phyloP scores from a whole-genome alignment of 2,329 filamentous ascomycete genomes.

The Botryotinia narcissicola region DNA sequence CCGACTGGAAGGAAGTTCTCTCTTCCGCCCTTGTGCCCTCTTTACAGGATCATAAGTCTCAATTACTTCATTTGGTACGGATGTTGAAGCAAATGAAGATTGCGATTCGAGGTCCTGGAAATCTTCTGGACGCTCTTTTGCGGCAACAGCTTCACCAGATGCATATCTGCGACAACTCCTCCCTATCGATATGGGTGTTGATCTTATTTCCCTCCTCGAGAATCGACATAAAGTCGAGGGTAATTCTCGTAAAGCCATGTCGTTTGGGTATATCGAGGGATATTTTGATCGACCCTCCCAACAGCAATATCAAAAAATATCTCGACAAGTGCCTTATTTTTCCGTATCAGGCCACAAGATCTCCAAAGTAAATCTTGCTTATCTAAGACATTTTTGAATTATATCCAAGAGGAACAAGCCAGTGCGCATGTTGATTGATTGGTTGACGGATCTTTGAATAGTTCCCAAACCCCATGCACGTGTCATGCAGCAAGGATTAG shows the following conservation, averaged over 20 bases:
- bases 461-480: background rate
- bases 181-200: constrained; percentile 12
- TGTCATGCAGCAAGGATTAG: background rate
- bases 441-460: background rate
- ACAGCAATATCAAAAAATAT: constrained; percentile 12
- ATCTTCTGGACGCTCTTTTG: constrained; percentile 31
- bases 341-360: background rate
- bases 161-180: constrained; percentile 33
- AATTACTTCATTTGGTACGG: constrained; percentile 40
- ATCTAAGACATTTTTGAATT: background rate
- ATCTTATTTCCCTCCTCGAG: constrained; percentile 29
- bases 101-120: constrained; percentile 47
- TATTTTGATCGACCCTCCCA: background rate
- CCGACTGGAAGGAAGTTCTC: constrained; percentile 43
- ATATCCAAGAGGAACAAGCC: background rate
- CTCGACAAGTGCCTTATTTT: background rate
- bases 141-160: constrained; percentile 31
- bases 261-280: constrained; percentile 11
- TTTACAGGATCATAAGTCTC: constrained; percentile 49
- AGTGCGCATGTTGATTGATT: background rate
- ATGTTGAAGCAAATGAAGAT: constrained; percentile 43
- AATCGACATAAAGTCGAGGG: constrained; percentile 35
- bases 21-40: constrained; percentile 42
- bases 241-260: constrained; percentile 39
- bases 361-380: background rate